A percentile compares a stretch with the other conserved stretches of the same genome.
phyloP scores from a whole-genome alignment of 768 basidiomycete species.

The Filobasidium floriforme region DNA sequence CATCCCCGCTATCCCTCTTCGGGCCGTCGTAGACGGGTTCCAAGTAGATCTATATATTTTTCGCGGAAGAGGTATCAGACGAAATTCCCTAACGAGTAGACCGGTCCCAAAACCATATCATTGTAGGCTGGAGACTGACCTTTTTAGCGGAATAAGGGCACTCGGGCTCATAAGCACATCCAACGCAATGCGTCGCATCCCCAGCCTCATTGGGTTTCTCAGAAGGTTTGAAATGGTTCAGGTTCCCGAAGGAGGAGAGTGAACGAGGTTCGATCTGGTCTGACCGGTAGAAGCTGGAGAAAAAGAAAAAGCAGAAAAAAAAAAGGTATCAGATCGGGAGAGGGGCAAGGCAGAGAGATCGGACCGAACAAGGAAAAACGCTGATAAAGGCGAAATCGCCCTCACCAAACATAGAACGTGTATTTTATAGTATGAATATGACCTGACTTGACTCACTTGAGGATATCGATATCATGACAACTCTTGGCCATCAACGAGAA shows the following conservation, averaged over 20 bases:
- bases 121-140: constrained; percentile 48
- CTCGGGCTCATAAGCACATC: constrained; percentile 65
- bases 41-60: constrained; percentile 60
- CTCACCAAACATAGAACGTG: too few relatives aligned
- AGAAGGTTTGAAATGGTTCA: constrained; percentile 69
- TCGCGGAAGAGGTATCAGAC: background rate
- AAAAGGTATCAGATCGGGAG: too few relatives aligned
- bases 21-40: constrained; percentile 54
- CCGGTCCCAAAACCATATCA: too few relatives aligned
- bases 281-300: constrained; percentile 31
- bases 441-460: constrained; percentile 6
- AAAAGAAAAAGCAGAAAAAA: too few relatives aligned
- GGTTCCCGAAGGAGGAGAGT: constrained; percentile 71
- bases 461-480: constrained; percentile 55
- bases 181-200: constrained; percentile 62
- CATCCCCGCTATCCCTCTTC: constrained; percentile 39
- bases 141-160: constrained; percentile 84
- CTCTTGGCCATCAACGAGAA: constrained; percentile 84
- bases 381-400: too few relatives aligned
- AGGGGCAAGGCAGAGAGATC: too few relatives aligned
- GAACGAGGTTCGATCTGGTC: constrained; percentile 48
- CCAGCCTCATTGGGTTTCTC: constrained; percentile 65
- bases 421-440: background rate
- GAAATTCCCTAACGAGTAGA: background rate
- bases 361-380: too few relatives aligned